Base-by-base conservation (phyloP, 2,329 filamentous ascomycete genomes). In the Penicillium sp. region DNA sequence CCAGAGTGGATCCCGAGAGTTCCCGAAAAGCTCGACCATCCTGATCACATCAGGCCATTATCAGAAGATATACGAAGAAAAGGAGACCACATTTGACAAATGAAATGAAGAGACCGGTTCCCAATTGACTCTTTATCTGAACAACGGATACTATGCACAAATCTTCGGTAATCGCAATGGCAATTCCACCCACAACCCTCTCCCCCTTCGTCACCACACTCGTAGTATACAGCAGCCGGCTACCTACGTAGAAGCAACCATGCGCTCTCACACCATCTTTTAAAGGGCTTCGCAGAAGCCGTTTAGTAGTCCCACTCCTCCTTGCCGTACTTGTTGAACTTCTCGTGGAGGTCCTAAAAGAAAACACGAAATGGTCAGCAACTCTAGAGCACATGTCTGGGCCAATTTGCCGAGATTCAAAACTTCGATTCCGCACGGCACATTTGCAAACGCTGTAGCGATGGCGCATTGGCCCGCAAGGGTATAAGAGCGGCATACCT, bases 311-410 rank as follows among this genome's bases (percentile, higher is more conserved):
- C 76, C 68, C 74, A 98, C 72, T 92, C 93, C 71, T 98, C 95
- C 88, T 98, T 98, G 81, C 95, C 95, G 88, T 92, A 98, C 86
- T 99, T 99, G 91, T 99, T 99, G 88, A 90, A 98, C 84, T 90
- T 91, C 73, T 99, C 95, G 83, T 99, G 95, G 68, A 97, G 88
- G 74, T 90, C 86, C 92, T 96, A 73, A 61, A 53, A 47, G 22
- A 61, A 35, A 54, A 24, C 33, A 53, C 49, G 42, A 56, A 57
- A 35, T 51, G 49, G 64, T 64, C 51, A 67, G 59, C 49, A 55
- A 57, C 53, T 17, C 24, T 26, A 38, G 30, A 50, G 19, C 22
- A 53, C 33, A 28, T 54, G 6, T 7, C 19, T 54, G 17, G 51
- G 37, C 37, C 35, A 24, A 40, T 24, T 26, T 22, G 51, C 19